Base-by-base conservation (phyloP, 305 asterid genomes). In the Fraxinus paxiana region DNA sequence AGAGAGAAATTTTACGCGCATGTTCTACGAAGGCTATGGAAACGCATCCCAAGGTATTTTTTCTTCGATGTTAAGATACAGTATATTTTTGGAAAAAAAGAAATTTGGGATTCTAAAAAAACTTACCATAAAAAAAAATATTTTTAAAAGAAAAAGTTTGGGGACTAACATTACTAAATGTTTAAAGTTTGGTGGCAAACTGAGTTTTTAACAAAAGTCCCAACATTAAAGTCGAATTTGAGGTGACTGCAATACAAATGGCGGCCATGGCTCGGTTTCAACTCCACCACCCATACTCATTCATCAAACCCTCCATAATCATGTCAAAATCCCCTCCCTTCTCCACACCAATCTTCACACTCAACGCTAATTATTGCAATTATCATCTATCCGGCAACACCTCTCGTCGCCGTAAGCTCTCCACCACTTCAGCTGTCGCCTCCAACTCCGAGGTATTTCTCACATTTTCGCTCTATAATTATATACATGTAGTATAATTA, bases 261-360 rank as follows among this genome's bases (percentile, higher is more conserved):
- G 91, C 96, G 72, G 88, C 88, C 84, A 20, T 86, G 24, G 83
- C 91, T 85, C 91, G 96, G 76, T 82, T 88, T 79, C 95, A 88
- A 82, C 84, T 87, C 82, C 89, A 89, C 79, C 94, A 78, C 9
- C 88, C 92, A 77, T 85, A 86, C 77, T 83, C 91, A 48, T 71
- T 82, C 78, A 31, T 84, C 82, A 91, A 85, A 26, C 63, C 94
- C 22, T 83, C 90, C 20, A 73, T 17, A n/a, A 30, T 88, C 77
- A 51, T 86, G 48, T 84, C 88, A 30, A 90, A 77, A 22, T 77
- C 83, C 37, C 83, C 77, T 59, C 90, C 51, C 69, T 67, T 85
- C 77, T 73, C 87, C 63, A 77, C 80, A 9, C 22, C 76, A 70
- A 35, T 82, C 77, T 80, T 85, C 83, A 26, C 81, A 43, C 12